phyloP scores from a whole-genome alignment of 495 filamentous ascomycete species.

The Venustampulla echinocandica region DNA sequence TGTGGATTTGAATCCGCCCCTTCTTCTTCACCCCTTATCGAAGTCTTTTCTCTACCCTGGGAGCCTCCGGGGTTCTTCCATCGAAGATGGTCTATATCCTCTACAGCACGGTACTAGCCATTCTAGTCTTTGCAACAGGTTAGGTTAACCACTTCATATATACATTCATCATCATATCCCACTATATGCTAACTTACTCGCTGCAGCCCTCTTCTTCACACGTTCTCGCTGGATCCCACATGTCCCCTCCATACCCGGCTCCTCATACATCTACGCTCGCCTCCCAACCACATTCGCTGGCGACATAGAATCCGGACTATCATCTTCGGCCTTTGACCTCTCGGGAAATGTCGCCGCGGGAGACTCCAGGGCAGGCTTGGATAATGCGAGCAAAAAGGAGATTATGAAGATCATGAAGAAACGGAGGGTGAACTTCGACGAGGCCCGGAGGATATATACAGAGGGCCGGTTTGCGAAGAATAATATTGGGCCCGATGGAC shows the following conservation, averaged over 20 bases:
- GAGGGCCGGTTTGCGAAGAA: constrained; percentile 77
- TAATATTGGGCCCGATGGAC: constrained; percentile 79
- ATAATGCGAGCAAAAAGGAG: constrained; percentile 68
- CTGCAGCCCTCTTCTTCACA: constrained; percentile 64
- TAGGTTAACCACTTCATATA: constrained; percentile 19
- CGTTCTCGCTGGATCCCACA: constrained; percentile 63
- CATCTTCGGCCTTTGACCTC: constrained; percentile 73
- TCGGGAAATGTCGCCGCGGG: constrained; percentile 64
- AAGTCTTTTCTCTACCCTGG: no score
- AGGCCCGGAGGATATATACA: constrained; percentile 77
- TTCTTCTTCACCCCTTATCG: no score
- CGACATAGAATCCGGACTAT: constrained; percentile 81
- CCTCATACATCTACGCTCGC: constrained; percentile 50
- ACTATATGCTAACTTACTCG: constrained; percentile 6
- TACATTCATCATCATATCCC: constrained; percentile 11
- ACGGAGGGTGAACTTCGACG: constrained; percentile 71
- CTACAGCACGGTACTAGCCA: constrained; percentile 59
- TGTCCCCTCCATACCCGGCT: constrained; percentile 46
- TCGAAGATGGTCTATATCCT: constrained; percentile 49
- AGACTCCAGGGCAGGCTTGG: constrained; percentile 71
- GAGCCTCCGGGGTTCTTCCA: no score
- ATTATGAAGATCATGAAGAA: constrained; percentile 82
- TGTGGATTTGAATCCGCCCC: no score
- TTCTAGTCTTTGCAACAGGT: constrained; percentile 56
- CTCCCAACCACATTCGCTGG: constrained; percentile 65